Percentiles rank a stretch among this genome's conserved stretches.
Conservation (phyloP, 495 filamentous ascomycete species). For the Neurospora sublineolata region DNA sequence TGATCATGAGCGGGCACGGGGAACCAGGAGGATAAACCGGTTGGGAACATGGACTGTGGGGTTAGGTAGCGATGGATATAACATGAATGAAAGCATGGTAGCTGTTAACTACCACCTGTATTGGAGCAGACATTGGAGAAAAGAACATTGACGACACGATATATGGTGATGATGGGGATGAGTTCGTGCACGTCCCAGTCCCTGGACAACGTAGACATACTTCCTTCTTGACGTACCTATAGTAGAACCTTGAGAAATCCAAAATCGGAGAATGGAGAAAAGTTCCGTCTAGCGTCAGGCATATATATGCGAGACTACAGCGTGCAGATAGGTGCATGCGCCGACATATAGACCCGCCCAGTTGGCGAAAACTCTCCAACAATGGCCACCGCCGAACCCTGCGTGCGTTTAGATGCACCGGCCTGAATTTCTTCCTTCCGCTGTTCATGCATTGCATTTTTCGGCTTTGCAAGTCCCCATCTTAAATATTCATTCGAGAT, state of each 20-base stretch:
- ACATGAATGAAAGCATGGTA: no score
- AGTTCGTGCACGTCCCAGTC: neutral
- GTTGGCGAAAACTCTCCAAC: neutral
- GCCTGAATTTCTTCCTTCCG: neutral
- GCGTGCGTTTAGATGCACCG: neutral
- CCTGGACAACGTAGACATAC: neutral
- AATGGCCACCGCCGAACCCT: neutral
- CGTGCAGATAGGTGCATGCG: neutral
- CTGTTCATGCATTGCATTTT: neutral
- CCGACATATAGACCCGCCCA: neutral
- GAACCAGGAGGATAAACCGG: no score
- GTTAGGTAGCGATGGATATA: no score
- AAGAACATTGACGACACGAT: rapidly evolving
- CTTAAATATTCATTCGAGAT: neutral
- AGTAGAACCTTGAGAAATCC: neutral
- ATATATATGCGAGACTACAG: neutral
- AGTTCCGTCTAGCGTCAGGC: neutral
- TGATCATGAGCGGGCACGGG: no score
- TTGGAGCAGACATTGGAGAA: neutral
- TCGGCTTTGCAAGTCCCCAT: neutral
- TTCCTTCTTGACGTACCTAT: neutral
- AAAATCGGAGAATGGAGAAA: neutral
- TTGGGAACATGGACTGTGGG: no score
- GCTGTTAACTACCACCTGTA: no score
- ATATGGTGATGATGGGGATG: rapidly evolving